Evolutionary conservation across 139 green algal species (phyloP).

Genomic region (Trebouxia sp.): DNA sequence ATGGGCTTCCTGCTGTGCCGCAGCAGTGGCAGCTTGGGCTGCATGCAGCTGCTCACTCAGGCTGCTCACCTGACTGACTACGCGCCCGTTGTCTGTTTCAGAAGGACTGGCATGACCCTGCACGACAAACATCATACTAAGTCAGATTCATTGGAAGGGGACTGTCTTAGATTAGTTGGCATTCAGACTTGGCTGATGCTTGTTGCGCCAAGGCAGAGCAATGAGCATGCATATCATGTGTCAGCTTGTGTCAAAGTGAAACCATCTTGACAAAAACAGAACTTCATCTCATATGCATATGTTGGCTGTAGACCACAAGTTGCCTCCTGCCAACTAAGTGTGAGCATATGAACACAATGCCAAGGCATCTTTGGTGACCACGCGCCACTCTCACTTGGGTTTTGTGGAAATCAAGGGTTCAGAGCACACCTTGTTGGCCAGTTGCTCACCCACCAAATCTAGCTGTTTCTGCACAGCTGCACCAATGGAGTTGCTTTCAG

Average conservation of each 20-base stretch:
- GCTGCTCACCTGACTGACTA: neutral
- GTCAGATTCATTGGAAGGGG: too few relatives aligned
- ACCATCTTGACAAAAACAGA: too few relatives aligned
- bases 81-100: neutral
- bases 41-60: conserved; percentile 7
- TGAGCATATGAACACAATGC: neutral
- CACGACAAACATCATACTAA: neutral
- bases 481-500: conserved; percentile 17
- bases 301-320: too few relatives aligned
- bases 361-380: neutral
- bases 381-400: neutral
- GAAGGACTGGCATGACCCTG: neutral
- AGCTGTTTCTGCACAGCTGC: conserved; percentile 14
- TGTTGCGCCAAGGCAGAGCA: too few relatives aligned
- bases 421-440: neutral
- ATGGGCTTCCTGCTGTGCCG: neutral
- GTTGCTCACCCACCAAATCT: neutral
- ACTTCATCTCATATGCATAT: too few relatives aligned
- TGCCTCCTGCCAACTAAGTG: too few relatives aligned
- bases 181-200: neutral
- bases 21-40: conserved; percentile 4
- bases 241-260: too few relatives aligned
- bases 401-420: neutral
- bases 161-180: neutral
- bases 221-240: too few relatives aligned